Evolutionary conservation across 2,329 filamentous ascomycete genomes (phyloP).

Genomic region (Coleophoma crateriformis): DNA sequence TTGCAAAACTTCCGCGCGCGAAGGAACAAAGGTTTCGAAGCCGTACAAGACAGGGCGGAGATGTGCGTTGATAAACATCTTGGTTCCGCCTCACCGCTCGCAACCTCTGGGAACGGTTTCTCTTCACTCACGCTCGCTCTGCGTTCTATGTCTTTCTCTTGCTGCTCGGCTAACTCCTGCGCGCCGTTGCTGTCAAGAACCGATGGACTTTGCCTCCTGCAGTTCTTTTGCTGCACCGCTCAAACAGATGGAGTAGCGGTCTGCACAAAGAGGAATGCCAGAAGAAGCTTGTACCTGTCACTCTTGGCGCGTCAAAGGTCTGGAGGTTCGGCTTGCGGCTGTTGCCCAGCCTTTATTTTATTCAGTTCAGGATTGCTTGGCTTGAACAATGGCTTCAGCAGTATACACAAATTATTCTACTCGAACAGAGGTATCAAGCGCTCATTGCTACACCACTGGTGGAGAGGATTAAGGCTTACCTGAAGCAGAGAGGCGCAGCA

Average conservation of each 20-base stretch:
- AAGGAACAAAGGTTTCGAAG: slow-evolving; percentile 21
- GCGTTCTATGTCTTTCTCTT: slow-evolving; percentile 10
- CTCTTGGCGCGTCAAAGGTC: neutral
- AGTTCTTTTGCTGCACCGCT: neutral
- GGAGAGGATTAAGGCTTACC: slow-evolving; percentile 9
- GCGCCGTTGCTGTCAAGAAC: neutral
- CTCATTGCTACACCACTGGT: slow-evolving; percentile 14
- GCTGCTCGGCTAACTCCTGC: neutral
- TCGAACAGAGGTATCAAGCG: slow-evolving; percentile 4
- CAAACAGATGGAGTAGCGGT: slow-evolving; percentile 1
- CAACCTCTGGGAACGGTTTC: slow-evolving; percentile 12
- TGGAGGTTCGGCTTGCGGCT: neutral
- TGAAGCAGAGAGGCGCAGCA: slow-evolving; percentile 5
- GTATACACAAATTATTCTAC: neutral
- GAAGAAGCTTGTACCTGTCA: neutral
- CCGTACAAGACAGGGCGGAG: slow-evolving; percentile 21
- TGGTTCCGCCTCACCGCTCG: slow-evolving; percentile 22
- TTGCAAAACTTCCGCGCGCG: slow-evolving; percentile 15
- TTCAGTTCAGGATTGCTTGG: neutral
- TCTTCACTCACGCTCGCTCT: slow-evolving; percentile 14
- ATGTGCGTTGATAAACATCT: slow-evolving; percentile 24
- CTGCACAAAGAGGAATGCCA: neutral
- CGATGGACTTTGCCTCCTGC: neutral
- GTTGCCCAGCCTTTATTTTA: neutral
- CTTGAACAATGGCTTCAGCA: neutral